Percentiles rank a stretch among this genome's conserved stretches.
phyloP scores from a whole-genome alignment of 1,139 yeast genomes.

The Debaryomyces coudertii region DNA sequence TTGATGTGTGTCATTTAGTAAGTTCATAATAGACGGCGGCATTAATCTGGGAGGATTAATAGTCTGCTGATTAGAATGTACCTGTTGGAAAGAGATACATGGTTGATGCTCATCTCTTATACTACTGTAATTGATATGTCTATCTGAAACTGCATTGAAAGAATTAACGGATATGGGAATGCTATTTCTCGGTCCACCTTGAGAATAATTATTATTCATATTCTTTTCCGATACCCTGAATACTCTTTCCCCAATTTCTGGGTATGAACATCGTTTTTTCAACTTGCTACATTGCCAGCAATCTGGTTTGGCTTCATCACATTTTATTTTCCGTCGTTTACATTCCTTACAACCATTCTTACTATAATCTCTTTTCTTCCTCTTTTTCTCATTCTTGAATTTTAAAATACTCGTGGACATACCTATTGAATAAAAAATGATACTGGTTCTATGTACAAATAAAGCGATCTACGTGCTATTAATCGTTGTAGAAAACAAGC shows the following conservation, averaged over 20 bases:
- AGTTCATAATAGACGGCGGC: slow-evolving; percentile 22
- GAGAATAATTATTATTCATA: slow-evolving; percentile 1
- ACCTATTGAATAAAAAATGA: background rate
- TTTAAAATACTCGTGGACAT: slow-evolving; percentile 7
- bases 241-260: slow-evolving; percentile 38
- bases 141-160: background rate
- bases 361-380: slow-evolving; percentile 30
- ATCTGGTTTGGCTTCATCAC: slow-evolving; percentile 62
- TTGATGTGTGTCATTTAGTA: slow-evolving; percentile 20
- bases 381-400: background rate
- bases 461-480: background rate
- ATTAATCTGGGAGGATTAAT: slow-evolving; percentile 10
- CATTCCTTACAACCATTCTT: slow-evolving; percentile 46
- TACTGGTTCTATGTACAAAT: background rate
- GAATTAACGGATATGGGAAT: background rate
- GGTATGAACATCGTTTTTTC: slow-evolving; percentile 38
- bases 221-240: slow-evolving; percentile 28
- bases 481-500: background rate
- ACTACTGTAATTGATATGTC: background rate
- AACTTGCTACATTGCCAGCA: slow-evolving; percentile 52
- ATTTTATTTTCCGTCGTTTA: slow-evolving; percentile 46
- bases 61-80: background rate
- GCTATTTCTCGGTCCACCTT: background rate
- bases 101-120: background rate
- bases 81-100: background rate